These are phyloP conservation scores for Metarhizium robertsii DNA, from an alignment of 2,329 filamentous ascomycete genomes.

Conservation along the genomic window DNA sequence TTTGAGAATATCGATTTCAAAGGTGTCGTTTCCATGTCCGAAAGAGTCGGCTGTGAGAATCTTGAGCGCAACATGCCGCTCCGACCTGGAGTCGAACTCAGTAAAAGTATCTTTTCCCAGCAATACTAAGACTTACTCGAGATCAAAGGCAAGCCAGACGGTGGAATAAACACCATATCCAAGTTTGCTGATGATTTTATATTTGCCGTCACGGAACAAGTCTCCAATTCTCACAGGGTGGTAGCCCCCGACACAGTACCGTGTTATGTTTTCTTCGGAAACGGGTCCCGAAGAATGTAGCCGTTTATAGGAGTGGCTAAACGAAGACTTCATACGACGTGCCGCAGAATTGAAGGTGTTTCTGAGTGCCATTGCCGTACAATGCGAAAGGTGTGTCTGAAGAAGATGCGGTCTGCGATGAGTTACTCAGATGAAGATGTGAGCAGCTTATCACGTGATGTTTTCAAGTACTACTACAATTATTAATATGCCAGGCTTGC, in stretches of 20 bases:
- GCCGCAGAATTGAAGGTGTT: neutral
- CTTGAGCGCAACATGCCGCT: constrained; percentile 18
- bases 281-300: neutral
- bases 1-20: constrained; percentile 13
- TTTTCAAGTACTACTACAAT: neutral
- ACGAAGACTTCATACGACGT: neutral
- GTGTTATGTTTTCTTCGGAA: constrained; percentile 11
- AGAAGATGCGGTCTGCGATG: too few species aligned
- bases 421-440: neutral
- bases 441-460: neutral
- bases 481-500: too few species aligned
- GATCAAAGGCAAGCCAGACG: constrained; percentile 15
- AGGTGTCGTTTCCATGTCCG: constrained; percentile 6
- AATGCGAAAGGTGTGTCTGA: neutral
- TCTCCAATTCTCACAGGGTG: constrained; percentile 16
- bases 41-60: constrained; percentile 14
- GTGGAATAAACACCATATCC: constrained; percentile 15
- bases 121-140: constrained; percentile 6
- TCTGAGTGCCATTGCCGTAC: neutral
- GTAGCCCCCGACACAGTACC: constrained; percentile 13
- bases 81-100: neutral
- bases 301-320: neutral
- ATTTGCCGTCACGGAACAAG: constrained; percentile 10
- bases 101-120: neutral
- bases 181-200: constrained; percentile 16